phyloP scores from a whole-genome alignment of 2,329 filamentous ascomycete genomes.

The Mycocentrospora acerina region DNA sequence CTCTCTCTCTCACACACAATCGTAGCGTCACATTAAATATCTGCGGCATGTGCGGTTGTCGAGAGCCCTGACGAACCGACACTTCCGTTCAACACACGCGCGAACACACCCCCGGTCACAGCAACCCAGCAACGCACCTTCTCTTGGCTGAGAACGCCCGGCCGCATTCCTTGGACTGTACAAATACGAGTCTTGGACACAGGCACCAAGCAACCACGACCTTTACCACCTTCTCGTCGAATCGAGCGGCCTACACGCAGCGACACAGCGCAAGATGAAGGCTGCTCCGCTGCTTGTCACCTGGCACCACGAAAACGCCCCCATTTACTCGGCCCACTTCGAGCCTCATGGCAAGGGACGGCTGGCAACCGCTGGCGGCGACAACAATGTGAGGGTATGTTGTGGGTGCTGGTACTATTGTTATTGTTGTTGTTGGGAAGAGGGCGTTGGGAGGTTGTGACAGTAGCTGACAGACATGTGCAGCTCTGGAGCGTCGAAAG shows the following conservation, averaged over 20 bases:
- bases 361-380: constrained; percentile 89
- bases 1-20: too few species aligned
- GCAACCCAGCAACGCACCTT: constrained; percentile 10
- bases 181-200: background rate
- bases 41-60: too few species aligned
- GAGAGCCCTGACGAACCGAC: constrained; percentile 9
- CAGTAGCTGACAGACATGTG: constrained; percentile 39
- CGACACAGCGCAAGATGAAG: constrained; percentile 67
- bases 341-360: constrained; percentile 89
- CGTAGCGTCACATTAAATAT: too few species aligned
- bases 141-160: constrained; percentile 10
- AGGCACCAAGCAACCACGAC: background rate
- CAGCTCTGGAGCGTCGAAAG: constrained; percentile 90
- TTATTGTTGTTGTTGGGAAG: too few species aligned
- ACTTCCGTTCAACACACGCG: constrained; percentile 13
- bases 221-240: background rate
- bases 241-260: constrained; percentile 24
- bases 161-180: constrained; percentile 4
- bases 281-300: constrained; percentile 93
- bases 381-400: constrained; percentile 90
- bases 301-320: constrained; percentile 97
- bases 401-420: constrained; percentile 1
- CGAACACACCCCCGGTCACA: constrained; percentile 7
- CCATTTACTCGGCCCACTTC: constrained; percentile 97
- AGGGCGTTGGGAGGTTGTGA: background rate